These are phyloP conservation scores for Lithohypha guttulata DNA, from an alignment of 2,329 filamentous ascomycete genomes.

Conservation along the genomic window DNA sequence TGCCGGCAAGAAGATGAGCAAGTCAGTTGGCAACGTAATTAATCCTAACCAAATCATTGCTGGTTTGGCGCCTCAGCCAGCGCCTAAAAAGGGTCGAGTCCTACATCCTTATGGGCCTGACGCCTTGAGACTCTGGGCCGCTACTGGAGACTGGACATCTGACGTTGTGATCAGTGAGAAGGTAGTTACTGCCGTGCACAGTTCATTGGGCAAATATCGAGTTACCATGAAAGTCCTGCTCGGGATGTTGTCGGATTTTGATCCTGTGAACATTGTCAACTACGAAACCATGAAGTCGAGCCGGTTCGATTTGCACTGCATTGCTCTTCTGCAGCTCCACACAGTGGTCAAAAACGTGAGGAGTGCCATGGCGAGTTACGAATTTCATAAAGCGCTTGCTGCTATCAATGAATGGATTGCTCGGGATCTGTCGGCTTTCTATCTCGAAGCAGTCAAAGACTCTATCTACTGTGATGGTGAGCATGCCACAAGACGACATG, in stretches of 20 bases:
- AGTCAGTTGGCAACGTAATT: conserved; percentile 84
- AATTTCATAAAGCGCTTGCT: conserved; percentile 70
- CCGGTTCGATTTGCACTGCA: conserved; percentile 44
- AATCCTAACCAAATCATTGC: conserved; percentile 74
- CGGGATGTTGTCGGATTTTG: conserved; percentile 55
- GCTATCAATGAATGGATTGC: conserved; percentile 71
- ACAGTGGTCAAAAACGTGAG: conserved; percentile 56
- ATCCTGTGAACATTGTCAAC: conserved; percentile 30
- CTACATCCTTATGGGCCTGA: conserved; percentile 60
- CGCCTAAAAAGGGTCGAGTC: conserved; percentile 44
- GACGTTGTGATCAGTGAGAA: conserved; percentile 75
- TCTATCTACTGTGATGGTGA: conserved; percentile 73
- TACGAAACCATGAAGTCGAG: conserved; percentile 35
- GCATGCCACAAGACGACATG: conserved; percentile 48
- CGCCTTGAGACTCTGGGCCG: conserved; percentile 80
- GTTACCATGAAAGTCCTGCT: conserved; percentile 84
- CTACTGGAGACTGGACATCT: conserved; percentile 79
- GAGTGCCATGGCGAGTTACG: conserved; percentile 56
- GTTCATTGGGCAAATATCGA: conserved; percentile 72
- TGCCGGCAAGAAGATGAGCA: conserved; percentile 95
- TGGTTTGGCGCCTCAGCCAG: conserved; percentile 48
- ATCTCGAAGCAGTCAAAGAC: conserved; percentile 87
- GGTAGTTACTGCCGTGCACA: conserved; percentile 66
- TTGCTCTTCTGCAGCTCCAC: conserved; percentile 65
- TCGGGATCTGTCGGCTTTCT: conserved; percentile 80